Base-by-base conservation (phyloP, 2,329 filamentous ascomycete genomes). In the Sclerotinia borealis region DNA sequence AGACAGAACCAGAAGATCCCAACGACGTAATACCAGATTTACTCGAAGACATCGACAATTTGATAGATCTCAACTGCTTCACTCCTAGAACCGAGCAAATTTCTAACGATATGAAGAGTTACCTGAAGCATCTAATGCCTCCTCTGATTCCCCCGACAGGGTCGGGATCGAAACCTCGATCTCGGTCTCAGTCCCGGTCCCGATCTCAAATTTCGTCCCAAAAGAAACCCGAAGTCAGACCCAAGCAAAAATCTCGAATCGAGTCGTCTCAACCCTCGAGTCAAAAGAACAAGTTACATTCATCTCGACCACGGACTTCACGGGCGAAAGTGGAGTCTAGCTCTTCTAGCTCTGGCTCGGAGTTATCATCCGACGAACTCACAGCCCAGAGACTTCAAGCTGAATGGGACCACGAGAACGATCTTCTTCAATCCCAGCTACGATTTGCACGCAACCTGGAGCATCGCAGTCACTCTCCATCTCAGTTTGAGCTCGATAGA, bases 351-450 rank as follows among this genome's bases (percentile, higher is more conserved):
- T 49, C 43, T 15, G 27, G 11, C 43, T 49, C 56, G 5, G 25
- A 1, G 10, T n/a, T 58, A 19, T 41, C 60, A 34, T 36, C 60
- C 11, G 60, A 62, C 9, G 51, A 62, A 22, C 41, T 48, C 22
- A 62, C 60, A 4, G 60, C 60, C 15, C 51, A 58, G 39, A 58
- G 31, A 31, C 51, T 62, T 3, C 60, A 62, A 49, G 60, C 60
- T 27, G 41, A 62, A 31, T 62, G 60, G 60, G 60, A 62, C 15
- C 51, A 39, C 8, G 60, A 62, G 43, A n/a, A 62, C 39, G 31
- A 62, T 41, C 31, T 62, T 31, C 43, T 62, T 39, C 60, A 56
- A 10, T 39, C 34, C 17, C 60, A 62, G 22, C 31, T 62, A n/a
- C 49, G 9, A 41, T 61, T 54, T 54, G 59, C 48, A 36, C 29